A percentile compares a stretch with the other conserved stretches of the same genome.
These are phyloP conservation scores for Orbilia blumenaviensis DNA, from an alignment of 2,329 filamentous ascomycete genomes.

Conservation along the genomic window DNA sequence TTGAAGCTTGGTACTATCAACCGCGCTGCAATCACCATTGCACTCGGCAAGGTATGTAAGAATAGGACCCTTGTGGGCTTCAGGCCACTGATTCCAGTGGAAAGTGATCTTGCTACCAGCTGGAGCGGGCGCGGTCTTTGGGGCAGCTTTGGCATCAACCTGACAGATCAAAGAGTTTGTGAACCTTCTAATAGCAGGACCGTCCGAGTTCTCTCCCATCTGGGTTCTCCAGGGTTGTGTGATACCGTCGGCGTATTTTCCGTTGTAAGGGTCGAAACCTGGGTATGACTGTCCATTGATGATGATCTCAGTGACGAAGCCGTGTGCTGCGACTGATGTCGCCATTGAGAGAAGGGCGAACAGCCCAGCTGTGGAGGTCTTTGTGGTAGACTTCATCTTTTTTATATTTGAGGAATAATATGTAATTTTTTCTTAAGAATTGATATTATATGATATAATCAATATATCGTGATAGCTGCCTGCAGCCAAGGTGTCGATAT, in stretches of 20 bases:
- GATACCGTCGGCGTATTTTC: slow-evolving; percentile 36
- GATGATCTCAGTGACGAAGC: slow-evolving; percentile 53
- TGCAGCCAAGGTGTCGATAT: slow-evolving; percentile 28
- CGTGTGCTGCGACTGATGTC: slow-evolving; percentile 50
- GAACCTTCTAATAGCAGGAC: slow-evolving; percentile 63
- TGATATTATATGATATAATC: neutral
- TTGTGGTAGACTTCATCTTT: slow-evolving; percentile 52
- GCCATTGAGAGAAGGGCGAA: slow-evolving; percentile 36
- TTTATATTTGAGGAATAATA: neutral
- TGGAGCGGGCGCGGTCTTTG: slow-evolving; percentile 61
- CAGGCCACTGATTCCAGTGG: slow-evolving; percentile 66
- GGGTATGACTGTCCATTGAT: slow-evolving; percentile 48
- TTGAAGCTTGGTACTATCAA: slow-evolving; percentile 62
- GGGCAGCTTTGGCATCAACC: slow-evolving; percentile 61
- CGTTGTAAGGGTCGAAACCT: slow-evolving; percentile 53
- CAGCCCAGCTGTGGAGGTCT: slow-evolving; percentile 6
- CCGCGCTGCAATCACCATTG: slow-evolving; percentile 61
- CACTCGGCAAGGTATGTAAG: slow-evolving; percentile 64
- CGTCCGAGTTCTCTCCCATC: slow-evolving; percentile 1
- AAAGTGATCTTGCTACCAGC: slow-evolving; percentile 65
- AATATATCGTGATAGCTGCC: neutral
- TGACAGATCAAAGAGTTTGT: slow-evolving; percentile 65
- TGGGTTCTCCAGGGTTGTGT: slow-evolving; percentile 55
- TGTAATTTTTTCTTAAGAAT: neutral
- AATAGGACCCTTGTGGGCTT: slow-evolving; percentile 64